These are phyloP conservation scores for Tylopilus balloui DNA, from an alignment of 768 basidiomycete species.

Conservation along the genomic window DNA sequence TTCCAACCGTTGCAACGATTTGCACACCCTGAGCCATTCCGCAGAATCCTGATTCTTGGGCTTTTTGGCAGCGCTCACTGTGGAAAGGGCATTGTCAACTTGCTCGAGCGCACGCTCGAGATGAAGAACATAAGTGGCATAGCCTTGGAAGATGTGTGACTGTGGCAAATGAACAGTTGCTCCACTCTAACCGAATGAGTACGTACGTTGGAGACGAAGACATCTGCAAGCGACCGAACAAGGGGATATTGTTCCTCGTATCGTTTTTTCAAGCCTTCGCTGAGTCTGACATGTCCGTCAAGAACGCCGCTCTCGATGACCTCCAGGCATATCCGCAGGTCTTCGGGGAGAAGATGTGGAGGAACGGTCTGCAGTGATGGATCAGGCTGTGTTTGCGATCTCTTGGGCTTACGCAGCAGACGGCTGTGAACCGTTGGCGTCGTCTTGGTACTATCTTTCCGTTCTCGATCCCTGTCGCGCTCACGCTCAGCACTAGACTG, in stretches of 20 bases:
- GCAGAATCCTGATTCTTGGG: slow-evolving; percentile 78
- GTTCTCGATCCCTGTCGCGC: slow-evolving; percentile 42
- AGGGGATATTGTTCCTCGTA: slow-evolving; percentile 96
- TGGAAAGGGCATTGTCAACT: slow-evolving; percentile 73
- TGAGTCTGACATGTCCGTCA: slow-evolving; percentile 83
- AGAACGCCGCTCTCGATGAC: slow-evolving; percentile 84
- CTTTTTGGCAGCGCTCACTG: slow-evolving; percentile 60
- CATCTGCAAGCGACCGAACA: slow-evolving; percentile 88
- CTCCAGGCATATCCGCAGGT: slow-evolving; percentile 79
- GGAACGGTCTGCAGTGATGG: slow-evolving; percentile 49
- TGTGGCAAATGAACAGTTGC: slow-evolving; percentile 33
- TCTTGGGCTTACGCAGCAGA: slow-evolving; percentile 66
- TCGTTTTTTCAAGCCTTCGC: slow-evolving; percentile 78
- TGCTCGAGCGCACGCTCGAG: slow-evolving; percentile 86
- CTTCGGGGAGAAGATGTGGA: slow-evolving; percentile 82
- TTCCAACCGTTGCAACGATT: slow-evolving; percentile 72
- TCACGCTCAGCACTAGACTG: slow-evolving; percentile 53
- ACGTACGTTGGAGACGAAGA: slow-evolving; percentile 91
- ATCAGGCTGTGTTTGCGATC: slow-evolving; percentile 52
- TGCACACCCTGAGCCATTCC: slow-evolving; percentile 76
- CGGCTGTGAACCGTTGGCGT: slow-evolving; percentile 34
- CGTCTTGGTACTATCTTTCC: slow-evolving; percentile 41
- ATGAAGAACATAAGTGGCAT: slow-evolving; percentile 92
- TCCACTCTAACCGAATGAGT: slow-evolving; percentile 5
- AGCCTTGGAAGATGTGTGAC: slow-evolving; percentile 92